Conservation (phyloP, 78 protist species). For the Anaeramoeba ignava region DNA sequence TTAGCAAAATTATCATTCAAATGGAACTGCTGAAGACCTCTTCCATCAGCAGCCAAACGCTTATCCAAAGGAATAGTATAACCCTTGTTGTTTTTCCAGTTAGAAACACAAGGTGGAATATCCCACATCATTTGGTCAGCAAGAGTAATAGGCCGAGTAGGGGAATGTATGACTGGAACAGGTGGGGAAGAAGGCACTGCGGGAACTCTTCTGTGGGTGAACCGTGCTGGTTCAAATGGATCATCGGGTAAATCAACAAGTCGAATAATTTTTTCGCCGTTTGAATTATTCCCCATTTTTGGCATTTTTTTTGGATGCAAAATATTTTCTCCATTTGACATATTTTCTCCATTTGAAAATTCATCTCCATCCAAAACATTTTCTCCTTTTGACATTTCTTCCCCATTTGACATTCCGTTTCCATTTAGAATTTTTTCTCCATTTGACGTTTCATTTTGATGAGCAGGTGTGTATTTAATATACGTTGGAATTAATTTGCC, state of each 20-base stretch:
- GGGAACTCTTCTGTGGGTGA: constrained; percentile 36
- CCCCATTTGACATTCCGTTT: not conserved
- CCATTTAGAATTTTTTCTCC: not conserved
- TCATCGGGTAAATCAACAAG: constrained; percentile 68
- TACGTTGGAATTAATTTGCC: no score
- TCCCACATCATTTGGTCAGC: constrained; percentile 73
- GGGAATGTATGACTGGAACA: constrained; percentile 93
- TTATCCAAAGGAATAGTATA: constrained; percentile 90
- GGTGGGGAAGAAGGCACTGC: constrained; percentile 74
- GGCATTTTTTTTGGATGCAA: not conserved
- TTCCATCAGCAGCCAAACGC: constrained; percentile 91
- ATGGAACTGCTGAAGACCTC: constrained; percentile 46
- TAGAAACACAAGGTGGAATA: constrained; percentile 90
- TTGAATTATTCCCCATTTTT: not conserved
- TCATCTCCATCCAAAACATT: not conserved
- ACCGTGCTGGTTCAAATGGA: constrained; percentile 88
- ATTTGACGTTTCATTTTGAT: not conserved
- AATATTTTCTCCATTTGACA: not conserved
- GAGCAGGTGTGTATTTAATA: not conserved
- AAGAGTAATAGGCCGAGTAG: constrained; percentile 56
- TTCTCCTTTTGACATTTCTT: not conserved
- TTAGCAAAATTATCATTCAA: constrained; percentile 80
- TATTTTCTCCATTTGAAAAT: not conserved
- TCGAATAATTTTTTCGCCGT: constrained; percentile 32
- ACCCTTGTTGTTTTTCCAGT: constrained; percentile 94